Conservation (phyloP, 2,329 filamentous ascomycete genomes). For the Cadophora sp. region DNA sequence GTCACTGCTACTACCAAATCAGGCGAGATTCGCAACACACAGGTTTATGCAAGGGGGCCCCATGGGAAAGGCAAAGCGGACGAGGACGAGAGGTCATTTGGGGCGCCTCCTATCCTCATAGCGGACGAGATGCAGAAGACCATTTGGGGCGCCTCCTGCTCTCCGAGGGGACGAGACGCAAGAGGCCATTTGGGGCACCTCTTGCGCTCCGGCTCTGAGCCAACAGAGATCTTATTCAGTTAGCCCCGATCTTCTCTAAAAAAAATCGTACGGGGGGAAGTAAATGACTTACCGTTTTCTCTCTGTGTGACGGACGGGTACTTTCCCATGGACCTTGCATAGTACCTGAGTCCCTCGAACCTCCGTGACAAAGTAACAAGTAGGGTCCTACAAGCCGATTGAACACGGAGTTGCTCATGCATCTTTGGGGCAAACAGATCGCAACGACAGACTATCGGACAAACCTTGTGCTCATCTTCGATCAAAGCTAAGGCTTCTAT, state of each 20-base stretch:
- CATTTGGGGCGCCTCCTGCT: neutral
- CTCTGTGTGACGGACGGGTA: neutral
- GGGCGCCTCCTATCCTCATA: neutral
- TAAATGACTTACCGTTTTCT: neutral
- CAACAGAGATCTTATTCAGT: neutral
- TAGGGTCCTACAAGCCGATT: constrained; percentile 1
- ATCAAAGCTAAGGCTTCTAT: constrained; percentile 10
- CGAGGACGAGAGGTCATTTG: neutral
- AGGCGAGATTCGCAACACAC: constrained; percentile 1
- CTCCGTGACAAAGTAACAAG: neutral
- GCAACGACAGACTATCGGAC: constrained; percentile 9
- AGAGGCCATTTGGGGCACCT: constrained; percentile 12
- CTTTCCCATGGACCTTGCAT: constrained; percentile 6
- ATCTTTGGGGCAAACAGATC: neutral
- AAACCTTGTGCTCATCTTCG: constrained; percentile 9
- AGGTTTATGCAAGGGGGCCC: neutral
- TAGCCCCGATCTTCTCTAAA: neutral
- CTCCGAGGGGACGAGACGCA: constrained; percentile 3
- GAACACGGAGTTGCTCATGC: neutral
- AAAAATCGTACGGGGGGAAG: neutral
- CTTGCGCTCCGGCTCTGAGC: neutral
- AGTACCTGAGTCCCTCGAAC: neutral
- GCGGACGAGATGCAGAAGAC: constrained; percentile 1
- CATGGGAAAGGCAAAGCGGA: neutral
- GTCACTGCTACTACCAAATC: neutral